Evolutionary conservation across 768 basidiomycete species (phyloP).

Genomic region (Lactarius indigo): DNA sequence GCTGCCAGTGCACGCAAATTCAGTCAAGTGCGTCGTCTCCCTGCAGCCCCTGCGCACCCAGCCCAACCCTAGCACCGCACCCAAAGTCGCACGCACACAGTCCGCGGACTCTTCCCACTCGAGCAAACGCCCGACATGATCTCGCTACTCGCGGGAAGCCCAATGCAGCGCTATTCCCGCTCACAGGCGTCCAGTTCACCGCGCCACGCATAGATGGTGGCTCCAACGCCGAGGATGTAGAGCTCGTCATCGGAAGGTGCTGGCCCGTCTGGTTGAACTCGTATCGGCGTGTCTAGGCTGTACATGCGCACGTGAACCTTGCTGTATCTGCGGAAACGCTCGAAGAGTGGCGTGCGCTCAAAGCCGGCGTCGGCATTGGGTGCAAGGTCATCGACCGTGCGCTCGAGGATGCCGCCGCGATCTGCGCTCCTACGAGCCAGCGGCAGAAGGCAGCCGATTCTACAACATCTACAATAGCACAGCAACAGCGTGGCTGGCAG

Average conservation of each 20-base stretch:
- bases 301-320: conserved; percentile 64
- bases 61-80: no score
- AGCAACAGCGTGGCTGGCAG: conserved; percentile 36
- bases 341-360: conserved; percentile 77
- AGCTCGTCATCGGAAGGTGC: no score
- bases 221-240: conserved; percentile 41
- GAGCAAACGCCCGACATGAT: conserved; percentile 75
- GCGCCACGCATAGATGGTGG: conserved; percentile 47
- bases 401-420: conserved; percentile 37
- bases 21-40: conserved; percentile 50
- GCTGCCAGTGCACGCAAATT: conserved; percentile 58
- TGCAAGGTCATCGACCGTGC: conserved; percentile 75
- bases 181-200: conserved; percentile 71
- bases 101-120: conserved; percentile 68
- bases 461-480: conserved; percentile 85
- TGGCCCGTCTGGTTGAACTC: not conserved
- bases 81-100: no score
- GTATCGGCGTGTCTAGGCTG: conserved; percentile 47
- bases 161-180: conserved; percentile 86
- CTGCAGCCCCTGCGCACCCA: not conserved
- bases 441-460: conserved; percentile 48
- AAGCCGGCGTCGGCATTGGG: conserved; percentile 74
- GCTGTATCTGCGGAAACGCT: conserved; percentile 61
- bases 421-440: conserved; percentile 20
- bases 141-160: conserved; percentile 86